phyloP scores from a whole-genome alignment of 768 basidiomycete genomes.

The Lactarius trivialis region DNA sequence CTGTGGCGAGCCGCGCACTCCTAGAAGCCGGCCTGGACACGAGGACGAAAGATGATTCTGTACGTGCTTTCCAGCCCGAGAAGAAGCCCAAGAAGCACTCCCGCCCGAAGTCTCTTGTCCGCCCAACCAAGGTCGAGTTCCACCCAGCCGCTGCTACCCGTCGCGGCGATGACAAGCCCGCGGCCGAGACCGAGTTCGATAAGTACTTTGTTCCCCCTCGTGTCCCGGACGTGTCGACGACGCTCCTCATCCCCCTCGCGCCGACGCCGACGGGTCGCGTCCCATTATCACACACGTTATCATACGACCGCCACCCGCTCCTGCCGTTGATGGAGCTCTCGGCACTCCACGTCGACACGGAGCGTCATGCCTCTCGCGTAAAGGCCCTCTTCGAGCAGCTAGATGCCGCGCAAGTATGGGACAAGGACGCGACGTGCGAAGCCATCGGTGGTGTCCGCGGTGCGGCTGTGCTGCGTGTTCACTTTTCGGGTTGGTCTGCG shows the following conservation, averaged over 20 bases:
- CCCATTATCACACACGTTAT: constrained; percentile 40
- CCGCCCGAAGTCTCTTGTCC: constrained; percentile 15
- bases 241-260: constrained; percentile 68
- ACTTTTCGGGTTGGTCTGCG: constrained; percentile 69
- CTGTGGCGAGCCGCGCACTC: constrained; percentile 66
- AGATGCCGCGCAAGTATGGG: constrained; percentile 65
- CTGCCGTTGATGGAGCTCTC: constrained; percentile 51
- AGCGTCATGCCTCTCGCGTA: constrained; percentile 55
- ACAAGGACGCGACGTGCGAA: constrained; percentile 50
- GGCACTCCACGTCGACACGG: constrained; percentile 46
- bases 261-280: constrained; percentile 65
- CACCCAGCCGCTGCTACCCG: constrained; percentile 22
- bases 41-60: constrained; percentile 41
- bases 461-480: constrained; percentile 60
- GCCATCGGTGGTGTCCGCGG: constrained; percentile 57
- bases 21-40: constrained; percentile 69
- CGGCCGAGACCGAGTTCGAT: constrained; percentile 40
- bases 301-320: constrained; percentile 30
- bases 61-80: constrained; percentile 25
- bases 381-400: constrained; percentile 64
- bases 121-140: constrained; percentile 23
- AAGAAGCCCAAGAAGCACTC: constrained; percentile 28
- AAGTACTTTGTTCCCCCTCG: constrained; percentile 50
- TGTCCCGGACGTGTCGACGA: constrained; percentile 45
- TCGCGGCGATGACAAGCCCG: constrained; percentile 28